Evolutionary conservation across 176 grass and related monocot genomes (phyloP).

Genomic region (Rhynchospora breviuscula): DNA sequence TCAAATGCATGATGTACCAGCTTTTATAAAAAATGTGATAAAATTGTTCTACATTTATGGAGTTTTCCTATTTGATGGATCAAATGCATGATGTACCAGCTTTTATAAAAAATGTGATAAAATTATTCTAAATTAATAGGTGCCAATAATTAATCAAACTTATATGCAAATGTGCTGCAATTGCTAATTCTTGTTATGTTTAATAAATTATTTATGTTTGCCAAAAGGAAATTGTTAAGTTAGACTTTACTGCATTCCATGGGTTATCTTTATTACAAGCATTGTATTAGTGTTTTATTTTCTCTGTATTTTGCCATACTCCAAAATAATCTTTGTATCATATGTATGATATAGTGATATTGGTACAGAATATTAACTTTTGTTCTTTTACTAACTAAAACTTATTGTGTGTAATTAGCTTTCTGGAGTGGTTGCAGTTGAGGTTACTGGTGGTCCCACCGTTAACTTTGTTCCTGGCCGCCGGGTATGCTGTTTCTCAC

Average conservation of each 20-base stretch:
- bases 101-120: not conserved
- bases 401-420: slow-evolving; percentile 41
- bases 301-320: not conserved
- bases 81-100: not conserved
- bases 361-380: not conserved
- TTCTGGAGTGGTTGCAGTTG: slow-evolving; percentile 90
- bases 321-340: not conserved
- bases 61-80: not conserved
- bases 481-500: slow-evolving; percentile 36
- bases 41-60: not conserved
- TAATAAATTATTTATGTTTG: not conserved
- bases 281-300: not conserved
- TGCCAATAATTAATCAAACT: not conserved
- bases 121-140: not conserved
- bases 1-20: not conserved
- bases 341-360: not conserved
- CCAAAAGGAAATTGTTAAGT: not conserved
- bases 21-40: not conserved
- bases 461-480: slow-evolving; percentile 84
- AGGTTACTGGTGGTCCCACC: slow-evolving; percentile 86
- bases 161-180: not conserved
- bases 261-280: not conserved
- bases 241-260: not conserved
- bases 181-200: not conserved
- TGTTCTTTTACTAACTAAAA: slow-evolving; percentile 17